These are phyloP conservation scores for Fusarium sp. DNA, from an alignment of 2,329 filamentous ascomycete genomes.

Conservation along the genomic window DNA sequence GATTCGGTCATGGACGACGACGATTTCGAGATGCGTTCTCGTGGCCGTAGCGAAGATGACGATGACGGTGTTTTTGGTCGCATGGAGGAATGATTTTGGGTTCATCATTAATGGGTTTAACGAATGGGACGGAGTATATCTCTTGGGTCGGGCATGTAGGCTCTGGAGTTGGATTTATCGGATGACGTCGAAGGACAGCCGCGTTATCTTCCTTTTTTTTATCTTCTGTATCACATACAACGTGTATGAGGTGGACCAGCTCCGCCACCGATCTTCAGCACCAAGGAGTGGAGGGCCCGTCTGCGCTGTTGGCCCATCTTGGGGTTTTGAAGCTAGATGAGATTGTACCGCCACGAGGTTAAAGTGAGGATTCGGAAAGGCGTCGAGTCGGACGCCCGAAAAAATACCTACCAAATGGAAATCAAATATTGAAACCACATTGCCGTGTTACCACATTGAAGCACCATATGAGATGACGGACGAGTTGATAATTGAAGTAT, in stretches of 20 bases:
- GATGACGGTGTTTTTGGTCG: constrained; percentile 96
- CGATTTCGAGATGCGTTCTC: constrained; percentile 73
- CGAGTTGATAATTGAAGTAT: neutral
- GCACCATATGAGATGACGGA: constrained; percentile 9
- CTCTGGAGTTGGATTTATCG: constrained; percentile 54
- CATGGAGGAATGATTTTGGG: constrained; percentile 84
- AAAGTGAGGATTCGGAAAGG: constrained; percentile 75
- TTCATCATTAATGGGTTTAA: constrained; percentile 48
- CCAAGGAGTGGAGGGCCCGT: constrained; percentile 75
- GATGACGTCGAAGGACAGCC: constrained; percentile 54
- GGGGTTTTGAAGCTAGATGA: constrained; percentile 50
- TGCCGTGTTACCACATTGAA: constrained; percentile 23
- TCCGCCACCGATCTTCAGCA: constrained; percentile 76
- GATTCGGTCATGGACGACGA: constrained; percentile 77
- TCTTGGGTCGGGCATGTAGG: constrained; percentile 52
- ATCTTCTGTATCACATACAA: constrained; percentile 66
- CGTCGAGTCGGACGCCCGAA: constrained; percentile 73
- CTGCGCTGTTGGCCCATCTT: constrained; percentile 44
- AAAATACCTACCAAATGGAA: constrained; percentile 57
- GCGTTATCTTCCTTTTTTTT: constrained; percentile 60
- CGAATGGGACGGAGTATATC: constrained; percentile 47
- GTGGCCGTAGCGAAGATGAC: constrained; percentile 84
- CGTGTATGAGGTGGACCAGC: constrained; percentile 69
- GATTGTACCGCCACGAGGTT: constrained; percentile 75
- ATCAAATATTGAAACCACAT: constrained; percentile 44